phyloP scores from a whole-genome alignment of 768 basidiomycete species.

The Boletus speciosus region DNA sequence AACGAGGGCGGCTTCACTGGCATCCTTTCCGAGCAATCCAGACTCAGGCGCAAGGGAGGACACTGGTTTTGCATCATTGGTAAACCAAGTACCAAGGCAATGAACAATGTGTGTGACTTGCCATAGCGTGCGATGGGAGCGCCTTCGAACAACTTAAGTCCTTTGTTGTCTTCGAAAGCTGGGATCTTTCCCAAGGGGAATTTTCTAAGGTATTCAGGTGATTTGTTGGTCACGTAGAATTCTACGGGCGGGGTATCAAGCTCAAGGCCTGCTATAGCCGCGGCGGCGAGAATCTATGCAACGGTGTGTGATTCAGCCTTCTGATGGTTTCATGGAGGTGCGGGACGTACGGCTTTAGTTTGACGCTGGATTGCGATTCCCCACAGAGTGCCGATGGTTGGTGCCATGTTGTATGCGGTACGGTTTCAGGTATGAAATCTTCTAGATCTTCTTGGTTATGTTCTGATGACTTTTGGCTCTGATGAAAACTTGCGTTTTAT shows the following conservation, averaged over 20 bases:
- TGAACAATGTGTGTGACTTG: not conserved
- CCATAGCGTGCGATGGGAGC: slow-evolving; percentile 29
- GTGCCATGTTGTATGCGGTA: slow-evolving; percentile 17
- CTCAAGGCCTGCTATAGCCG: slow-evolving; percentile 24
- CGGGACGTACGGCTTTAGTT: slow-evolving; percentile 25
- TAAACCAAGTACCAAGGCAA: not conserved
- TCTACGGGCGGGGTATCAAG: slow-evolving; percentile 23
- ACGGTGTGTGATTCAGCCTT: not conserved
- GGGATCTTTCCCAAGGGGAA: slow-evolving; percentile 31
- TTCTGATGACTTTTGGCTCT: not conserved
- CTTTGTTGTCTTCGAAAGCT: slow-evolving; percentile 23
- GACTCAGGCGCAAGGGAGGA: slow-evolving; percentile 25
- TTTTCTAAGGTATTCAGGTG: slow-evolving; percentile 28
- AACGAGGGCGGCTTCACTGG: slow-evolving; percentile 23
- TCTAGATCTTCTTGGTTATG: not conserved
- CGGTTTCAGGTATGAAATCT: not conserved
- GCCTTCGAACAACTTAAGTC: slow-evolving; percentile 27
- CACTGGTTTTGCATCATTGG: slow-evolving; percentile 10
- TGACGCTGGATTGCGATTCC: slow-evolving; percentile 24
- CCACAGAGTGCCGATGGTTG: slow-evolving; percentile 25
- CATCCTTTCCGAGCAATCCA: slow-evolving; percentile 23
- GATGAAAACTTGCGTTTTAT: slow-evolving; percentile 8
- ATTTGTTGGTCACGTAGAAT: slow-evolving; percentile 22
- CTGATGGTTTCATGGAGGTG: not conserved
- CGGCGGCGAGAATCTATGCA: slow-evolving; percentile 24